Conservation (phyloP, 2,329 filamentous ascomycete genomes). For the Fusarium tricinctum region DNA sequence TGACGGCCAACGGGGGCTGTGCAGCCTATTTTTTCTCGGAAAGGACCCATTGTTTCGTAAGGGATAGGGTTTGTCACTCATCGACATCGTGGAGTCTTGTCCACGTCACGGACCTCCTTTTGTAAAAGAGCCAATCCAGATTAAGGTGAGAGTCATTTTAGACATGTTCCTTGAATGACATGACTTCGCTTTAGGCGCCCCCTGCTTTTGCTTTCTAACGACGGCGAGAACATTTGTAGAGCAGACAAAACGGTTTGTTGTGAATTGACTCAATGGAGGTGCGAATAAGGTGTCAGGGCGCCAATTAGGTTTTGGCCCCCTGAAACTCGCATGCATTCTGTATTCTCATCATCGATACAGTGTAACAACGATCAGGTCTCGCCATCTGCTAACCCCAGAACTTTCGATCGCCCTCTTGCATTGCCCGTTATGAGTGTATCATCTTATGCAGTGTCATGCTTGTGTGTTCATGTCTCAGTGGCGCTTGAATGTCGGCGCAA, state of each 20-base stretch:
- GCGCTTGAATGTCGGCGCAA: constrained; percentile 18
- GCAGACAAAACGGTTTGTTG: not conserved
- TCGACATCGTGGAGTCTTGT: constrained; percentile 30
- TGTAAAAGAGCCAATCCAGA: constrained; percentile 38
- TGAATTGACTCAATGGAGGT: constrained; percentile 12
- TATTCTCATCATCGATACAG: constrained; percentile 22
- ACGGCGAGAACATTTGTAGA: not conserved
- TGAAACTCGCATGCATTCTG: constrained; percentile 43
- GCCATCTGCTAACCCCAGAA: constrained; percentile 15
- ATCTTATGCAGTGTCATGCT: constrained; percentile 19
- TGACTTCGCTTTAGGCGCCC: constrained; percentile 12
- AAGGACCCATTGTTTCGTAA: constrained; percentile 37
- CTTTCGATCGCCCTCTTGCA: constrained; percentile 31
- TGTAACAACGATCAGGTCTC: constrained; percentile 25
- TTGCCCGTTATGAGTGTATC: constrained; percentile 22
- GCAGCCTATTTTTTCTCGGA: constrained; percentile 30
- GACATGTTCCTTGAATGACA: constrained; percentile 1
- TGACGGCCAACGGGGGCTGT: constrained; percentile 32
- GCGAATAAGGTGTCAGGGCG: constrained; percentile 29
- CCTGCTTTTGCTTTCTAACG: constrained; percentile 24
- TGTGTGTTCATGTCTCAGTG: constrained; percentile 29
- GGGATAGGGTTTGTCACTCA: constrained; percentile 33
- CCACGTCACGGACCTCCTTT: constrained; percentile 48
- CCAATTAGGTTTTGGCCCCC: constrained; percentile 33
- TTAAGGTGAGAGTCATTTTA: constrained; percentile 40